phyloP scores from a whole-genome alignment of 1,284 basidiomycete genomes.

The Takashimella tepidaria region DNA sequence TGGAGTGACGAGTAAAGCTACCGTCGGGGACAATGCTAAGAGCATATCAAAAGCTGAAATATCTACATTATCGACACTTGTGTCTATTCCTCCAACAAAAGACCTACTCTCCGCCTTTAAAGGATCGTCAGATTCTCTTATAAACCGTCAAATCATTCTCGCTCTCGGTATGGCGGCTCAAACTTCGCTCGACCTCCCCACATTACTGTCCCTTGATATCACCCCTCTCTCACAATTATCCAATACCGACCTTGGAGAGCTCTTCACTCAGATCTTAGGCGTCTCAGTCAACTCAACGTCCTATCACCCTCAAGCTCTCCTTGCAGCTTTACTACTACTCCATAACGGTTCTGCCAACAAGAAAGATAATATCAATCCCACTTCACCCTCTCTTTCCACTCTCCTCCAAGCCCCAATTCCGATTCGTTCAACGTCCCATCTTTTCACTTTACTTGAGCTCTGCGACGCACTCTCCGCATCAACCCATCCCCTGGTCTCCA shows the following conservation, averaged over 20 bases:
- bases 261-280: not conserved
- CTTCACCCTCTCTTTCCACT: not conserved
- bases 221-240: not conserved
- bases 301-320: not conserved
- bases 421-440: not conserved
- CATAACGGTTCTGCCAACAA: not conserved
- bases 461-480: not conserved
- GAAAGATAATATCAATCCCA: not conserved
- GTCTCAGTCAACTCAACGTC: not conserved
- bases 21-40: not conserved
- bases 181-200: not conserved
- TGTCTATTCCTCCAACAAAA: not conserved
- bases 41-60: not conserved
- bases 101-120: not conserved
- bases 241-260: not conserved
- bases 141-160: not conserved
- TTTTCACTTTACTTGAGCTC: slow-evolving; percentile 8
- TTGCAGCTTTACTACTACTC: not conserved
- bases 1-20: not conserved
- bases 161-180: not conserved
- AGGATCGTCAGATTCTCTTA: not conserved
- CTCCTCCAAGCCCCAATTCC: not conserved
- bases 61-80: not conserved
- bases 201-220: not conserved
- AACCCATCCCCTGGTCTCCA: slow-evolving; percentile 2